Evolutionary conservation across 1,284 basidiomycete species (phyloP).

Genomic region (Puccinia novopanici): DNA sequence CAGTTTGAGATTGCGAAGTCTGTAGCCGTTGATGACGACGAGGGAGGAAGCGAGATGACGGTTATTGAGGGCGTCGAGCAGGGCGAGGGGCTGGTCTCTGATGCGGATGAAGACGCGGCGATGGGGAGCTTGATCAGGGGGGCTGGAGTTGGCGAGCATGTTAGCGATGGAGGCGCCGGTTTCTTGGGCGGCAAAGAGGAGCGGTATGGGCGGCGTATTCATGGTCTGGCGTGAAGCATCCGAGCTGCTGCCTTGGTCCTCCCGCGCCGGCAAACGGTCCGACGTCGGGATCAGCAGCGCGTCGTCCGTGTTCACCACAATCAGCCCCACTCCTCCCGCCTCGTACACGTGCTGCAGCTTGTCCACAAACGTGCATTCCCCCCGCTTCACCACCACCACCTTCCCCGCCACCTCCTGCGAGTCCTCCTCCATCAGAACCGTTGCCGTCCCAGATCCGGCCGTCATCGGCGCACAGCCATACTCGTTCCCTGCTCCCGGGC

Average conservation of each 20-base stretch:
- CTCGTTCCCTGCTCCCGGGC: conserved; percentile 7
- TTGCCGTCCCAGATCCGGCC: not conserved
- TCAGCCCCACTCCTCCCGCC: conserved; percentile 10
- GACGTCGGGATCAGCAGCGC: conserved; percentile 31
- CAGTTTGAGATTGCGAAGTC: conserved; percentile 7
- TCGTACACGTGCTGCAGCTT: not conserved
- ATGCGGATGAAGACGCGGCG: too few relatives aligned
- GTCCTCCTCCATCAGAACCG: not conserved
- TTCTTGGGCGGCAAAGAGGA: conserved; percentile 2
- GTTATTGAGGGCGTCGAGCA: not conserved
- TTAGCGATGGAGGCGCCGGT: not conserved
- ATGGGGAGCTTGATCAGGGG: too few relatives aligned
- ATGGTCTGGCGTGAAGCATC: not conserved
- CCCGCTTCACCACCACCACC: conserved; percentile 29
- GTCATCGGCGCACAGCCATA: conserved; percentile 34
- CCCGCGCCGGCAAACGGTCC: conserved; percentile 5
- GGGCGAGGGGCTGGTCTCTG: too few relatives aligned
- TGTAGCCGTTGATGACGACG: conserved; percentile 36
- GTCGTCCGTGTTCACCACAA: conserved; percentile 29
- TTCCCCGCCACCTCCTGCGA: conserved; percentile 13
- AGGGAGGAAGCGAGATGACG: not conserved
- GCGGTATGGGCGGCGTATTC: conserved; percentile 1
- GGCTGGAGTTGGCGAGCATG: not conserved
- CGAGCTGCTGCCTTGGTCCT: too few relatives aligned
- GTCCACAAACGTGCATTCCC: conserved; percentile 36